phyloP scores from a whole-genome alignment of 352 stramenopile species.

The Phytopythium sindhum region DNA sequence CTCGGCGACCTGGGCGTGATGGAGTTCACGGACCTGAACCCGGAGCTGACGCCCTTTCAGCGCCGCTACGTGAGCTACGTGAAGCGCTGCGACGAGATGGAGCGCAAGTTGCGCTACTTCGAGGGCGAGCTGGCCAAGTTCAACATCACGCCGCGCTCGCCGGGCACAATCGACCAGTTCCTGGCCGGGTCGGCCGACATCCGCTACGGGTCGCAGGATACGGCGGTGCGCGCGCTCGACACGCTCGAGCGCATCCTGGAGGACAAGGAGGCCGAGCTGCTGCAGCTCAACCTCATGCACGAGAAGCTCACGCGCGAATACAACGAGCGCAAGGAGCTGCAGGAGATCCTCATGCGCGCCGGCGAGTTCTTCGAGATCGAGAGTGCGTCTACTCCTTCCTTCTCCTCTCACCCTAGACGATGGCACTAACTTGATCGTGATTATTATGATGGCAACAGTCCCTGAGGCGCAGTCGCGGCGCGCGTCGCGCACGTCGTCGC shows the following conservation, averaged over 20 bases:
- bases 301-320: constrained; percentile 98
- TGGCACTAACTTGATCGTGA: constrained; percentile 2
- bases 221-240: constrained; percentile 87
- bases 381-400: constrained; percentile 22
- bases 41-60: constrained; percentile 98
- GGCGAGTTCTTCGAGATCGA: constrained; percentile 88
- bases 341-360: constrained; percentile 76
- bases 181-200: constrained; percentile 68
- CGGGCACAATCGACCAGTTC: constrained; percentile 75
- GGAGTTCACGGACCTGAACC: constrained; percentile 99
- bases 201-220: constrained; percentile 79
- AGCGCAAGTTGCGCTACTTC: constrained; percentile 98
- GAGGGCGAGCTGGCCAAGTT: constrained; percentile 94
- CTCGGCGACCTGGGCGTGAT: constrained; percentile 95
- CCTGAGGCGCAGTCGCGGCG: constrained; percentile 52
- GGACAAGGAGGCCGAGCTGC: constrained; percentile 94
- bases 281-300: constrained; percentile 97
- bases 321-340: constrained; percentile 92
- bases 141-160: constrained; percentile 75
- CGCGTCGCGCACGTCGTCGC: constrained; percentile 51
- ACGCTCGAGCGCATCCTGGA: constrained; percentile 95
- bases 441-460: constrained; percentile 22
- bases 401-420: background rate
- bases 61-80: constrained; percentile 98
- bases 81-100: constrained; percentile 98